Conservation (phyloP, 805 yeast genomes). For the Yarrowia sp. region DNA sequence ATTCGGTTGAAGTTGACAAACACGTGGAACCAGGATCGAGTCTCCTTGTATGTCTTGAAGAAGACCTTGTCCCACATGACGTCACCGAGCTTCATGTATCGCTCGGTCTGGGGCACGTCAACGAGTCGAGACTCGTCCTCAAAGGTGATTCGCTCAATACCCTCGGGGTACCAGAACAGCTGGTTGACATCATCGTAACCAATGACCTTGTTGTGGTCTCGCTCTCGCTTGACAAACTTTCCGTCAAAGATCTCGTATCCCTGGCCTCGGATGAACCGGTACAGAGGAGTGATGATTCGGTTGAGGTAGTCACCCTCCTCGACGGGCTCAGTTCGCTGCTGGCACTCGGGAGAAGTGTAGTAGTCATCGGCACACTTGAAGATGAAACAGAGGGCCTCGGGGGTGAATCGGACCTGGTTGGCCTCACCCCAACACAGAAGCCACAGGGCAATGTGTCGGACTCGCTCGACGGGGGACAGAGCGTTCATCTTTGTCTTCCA, state of each 20-base stretch:
- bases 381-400: slow-evolving; percentile 87
- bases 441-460: slow-evolving; percentile 62
- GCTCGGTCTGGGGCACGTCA: slow-evolving; percentile 84
- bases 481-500: slow-evolving; percentile 69
- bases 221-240: slow-evolving; percentile 58
- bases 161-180: slow-evolving; percentile 99
- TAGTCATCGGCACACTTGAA: slow-evolving; percentile 94
- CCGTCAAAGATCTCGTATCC: slow-evolving; percentile 59
- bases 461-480: slow-evolving; percentile 55
- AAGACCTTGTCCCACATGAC: slow-evolving; percentile 89
- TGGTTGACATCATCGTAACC: slow-evolving; percentile 98
- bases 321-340: slow-evolving; percentile 54
- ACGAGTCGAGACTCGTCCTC: slow-evolving; percentile 91
- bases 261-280: slow-evolving; percentile 64
- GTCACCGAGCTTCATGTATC: slow-evolving; percentile 86
- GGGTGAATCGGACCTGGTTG: slow-evolving; percentile 83
- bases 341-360: slow-evolving; percentile 83
- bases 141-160: slow-evolving; percentile 85
- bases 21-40: slow-evolving; percentile 96
- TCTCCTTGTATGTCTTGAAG: slow-evolving; percentile 93
- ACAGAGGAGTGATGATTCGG: slow-evolving; percentile 88
- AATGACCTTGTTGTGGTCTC: slow-evolving; percentile 60
- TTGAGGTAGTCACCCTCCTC: slow-evolving; percentile 77
- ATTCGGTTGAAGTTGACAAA: slow-evolving; percentile 95
- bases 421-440: slow-evolving; percentile 76